Evolutionary conservation across 2,329 filamentous ascomycete genomes (phyloP).

Genomic region (Sporothrix brasiliensis): DNA sequence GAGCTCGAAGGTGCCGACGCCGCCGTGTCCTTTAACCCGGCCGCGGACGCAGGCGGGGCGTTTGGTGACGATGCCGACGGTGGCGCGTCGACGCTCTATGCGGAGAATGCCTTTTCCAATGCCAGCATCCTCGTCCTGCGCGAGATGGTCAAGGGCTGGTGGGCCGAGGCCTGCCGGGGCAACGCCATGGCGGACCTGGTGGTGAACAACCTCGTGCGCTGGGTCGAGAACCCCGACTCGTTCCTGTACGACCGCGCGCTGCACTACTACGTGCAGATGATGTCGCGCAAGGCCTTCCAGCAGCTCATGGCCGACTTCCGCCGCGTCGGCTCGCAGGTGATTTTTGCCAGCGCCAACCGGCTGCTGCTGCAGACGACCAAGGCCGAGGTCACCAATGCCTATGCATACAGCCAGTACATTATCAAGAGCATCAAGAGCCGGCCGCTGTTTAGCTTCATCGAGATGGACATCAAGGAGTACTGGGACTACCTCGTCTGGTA

Average conservation of each 20-base stretch:
- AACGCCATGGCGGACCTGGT: slow-evolving; percentile 96
- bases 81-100: slow-evolving; percentile 70
- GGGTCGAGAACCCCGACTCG: slow-evolving; percentile 91
- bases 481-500: slow-evolving; percentile 99
- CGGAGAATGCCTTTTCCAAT: slow-evolving; percentile 89
- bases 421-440: slow-evolving; percentile 96
- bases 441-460: slow-evolving; percentile 94
- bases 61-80: slow-evolving; percentile 63
- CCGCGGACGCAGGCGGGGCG: slow-evolving; percentile 56
- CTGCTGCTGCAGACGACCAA: slow-evolving; percentile 95
- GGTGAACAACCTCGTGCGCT: slow-evolving; percentile 94
- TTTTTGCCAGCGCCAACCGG: slow-evolving; percentile 91
- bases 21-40: slow-evolving; percentile 81
- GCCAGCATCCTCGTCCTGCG: slow-evolving; percentile 87
- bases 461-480: slow-evolving; percentile 96
- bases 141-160: slow-evolving; percentile 99
- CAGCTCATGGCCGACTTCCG: slow-evolving; percentile 97
- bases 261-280: slow-evolving; percentile 97
- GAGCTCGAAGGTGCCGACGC: slow-evolving; percentile 90
- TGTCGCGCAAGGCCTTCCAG: slow-evolving; percentile 95
- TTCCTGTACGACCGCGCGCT: slow-evolving; percentile 94
- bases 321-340: slow-evolving; percentile 88
- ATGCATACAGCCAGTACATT: slow-evolving; percentile 95
- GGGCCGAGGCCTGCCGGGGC: slow-evolving; percentile 87
- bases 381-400: slow-evolving; percentile 93